Conservation (phyloP, 768 basidiomycete genomes). For the Arthromyces matolae region DNA sequence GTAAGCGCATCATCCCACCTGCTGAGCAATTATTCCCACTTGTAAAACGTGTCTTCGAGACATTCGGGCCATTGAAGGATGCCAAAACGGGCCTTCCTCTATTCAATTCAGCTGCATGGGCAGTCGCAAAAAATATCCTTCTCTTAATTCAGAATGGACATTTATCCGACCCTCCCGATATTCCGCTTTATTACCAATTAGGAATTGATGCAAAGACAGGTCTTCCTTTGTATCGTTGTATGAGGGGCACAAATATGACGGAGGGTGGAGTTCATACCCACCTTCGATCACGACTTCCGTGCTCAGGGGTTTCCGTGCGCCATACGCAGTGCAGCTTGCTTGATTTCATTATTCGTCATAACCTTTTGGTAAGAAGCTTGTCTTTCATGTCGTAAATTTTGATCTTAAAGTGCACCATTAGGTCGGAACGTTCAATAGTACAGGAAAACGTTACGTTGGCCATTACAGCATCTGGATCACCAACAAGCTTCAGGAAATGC, state of each 20-base stretch:
- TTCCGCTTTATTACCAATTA: constrained; percentile 19
- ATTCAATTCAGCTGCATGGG: constrained; percentile 28
- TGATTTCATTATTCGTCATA: constrained; percentile 25
- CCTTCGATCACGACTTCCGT: constrained; percentile 18
- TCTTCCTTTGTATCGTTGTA: constrained; percentile 19
- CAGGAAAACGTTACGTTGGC: constrained; percentile 15
- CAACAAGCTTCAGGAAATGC: constrained; percentile 11
- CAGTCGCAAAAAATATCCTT: constrained; percentile 26
- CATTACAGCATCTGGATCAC: constrained; percentile 20
- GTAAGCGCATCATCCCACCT: constrained; percentile 28
- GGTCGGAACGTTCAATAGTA: constrained; percentile 21
- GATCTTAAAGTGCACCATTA: background rate
- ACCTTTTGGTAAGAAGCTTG: constrained; percentile 8
- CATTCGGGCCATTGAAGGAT: constrained; percentile 32
- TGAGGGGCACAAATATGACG: constrained; percentile 29
- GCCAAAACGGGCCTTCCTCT: constrained; percentile 23
- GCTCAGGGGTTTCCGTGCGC: constrained; percentile 20
- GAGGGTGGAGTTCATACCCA: constrained; percentile 35
- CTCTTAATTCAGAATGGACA: constrained; percentile 20
- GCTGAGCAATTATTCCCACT: constrained; percentile 24
- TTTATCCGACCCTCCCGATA: constrained; percentile 30
- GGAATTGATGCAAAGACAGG: constrained; percentile 19
- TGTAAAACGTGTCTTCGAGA: constrained; percentile 24
- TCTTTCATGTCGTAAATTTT: background rate
- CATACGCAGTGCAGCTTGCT: constrained; percentile 19